Evolutionary conservation across 257 asterid species (phyloP), one percentile per base, ranked within the genome.

Genomic region (Jacaranda copaia): DNA sequence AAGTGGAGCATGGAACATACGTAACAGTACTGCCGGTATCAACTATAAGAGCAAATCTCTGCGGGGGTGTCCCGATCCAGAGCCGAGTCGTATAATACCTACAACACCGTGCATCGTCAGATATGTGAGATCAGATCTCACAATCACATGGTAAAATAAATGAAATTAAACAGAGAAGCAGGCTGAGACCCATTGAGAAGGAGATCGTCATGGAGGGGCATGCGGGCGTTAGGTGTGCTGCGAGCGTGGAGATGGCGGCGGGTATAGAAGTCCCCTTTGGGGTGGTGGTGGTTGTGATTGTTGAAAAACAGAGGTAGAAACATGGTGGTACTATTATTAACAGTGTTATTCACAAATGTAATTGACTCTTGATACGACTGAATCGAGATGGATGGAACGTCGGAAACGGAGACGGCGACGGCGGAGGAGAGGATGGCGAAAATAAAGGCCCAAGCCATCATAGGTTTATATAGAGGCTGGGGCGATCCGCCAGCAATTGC

Each of bases 11-110:
- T 36, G 98, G 98, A 64, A 94, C 98, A 81, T 90, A 94, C 53
- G 98, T 94, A 60, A 94, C 98, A n/a, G 98, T 90, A 74, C 98
- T 94, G 42, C 98, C 98, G 0, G 98, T 90, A 81, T 94, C 98
- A n/a, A 94, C 98, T 53, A 94, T 94, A 52, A 94, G 89, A 9
- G 98, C 97, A 72, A 94, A 94, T 82, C 72, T 82, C 92, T 94
- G 98, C 19, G 96, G 97, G 16, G 98, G 98, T 12, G 96, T 87
- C 67, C 98, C 98, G 87, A 94, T 94, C 98, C 92, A 92, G 32
- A 94, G 79, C 56, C 95, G 92, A 75, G 97, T 90, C n/a, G 98
- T 90, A 73, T 94, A 94, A 76, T 94, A 94, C 82, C 98, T 94
- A 87, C 83, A 85, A 42, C 74, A 32, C 56, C 74, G 78, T 8